Evolutionary conservation across 2,329 filamentous ascomycete species (phyloP).

Genomic region (Phialophora verrucosa): DNA sequence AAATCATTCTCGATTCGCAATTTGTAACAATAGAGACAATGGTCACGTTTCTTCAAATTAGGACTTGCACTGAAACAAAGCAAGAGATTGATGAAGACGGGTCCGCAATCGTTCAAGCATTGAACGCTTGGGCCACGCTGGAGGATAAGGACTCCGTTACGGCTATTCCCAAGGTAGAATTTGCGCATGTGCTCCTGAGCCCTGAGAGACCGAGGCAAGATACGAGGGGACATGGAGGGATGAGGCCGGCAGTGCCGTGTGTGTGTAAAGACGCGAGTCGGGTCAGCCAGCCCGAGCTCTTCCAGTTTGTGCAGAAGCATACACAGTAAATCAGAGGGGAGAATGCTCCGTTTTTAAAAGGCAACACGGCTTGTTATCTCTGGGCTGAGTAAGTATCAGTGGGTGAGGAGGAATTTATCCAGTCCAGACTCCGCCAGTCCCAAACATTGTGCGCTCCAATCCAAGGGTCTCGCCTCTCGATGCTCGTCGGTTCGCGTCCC

Average conservation of each 20-base stretch:
- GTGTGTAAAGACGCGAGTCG: neutral
- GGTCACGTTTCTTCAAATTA: neutral
- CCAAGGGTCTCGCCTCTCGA: neutral
- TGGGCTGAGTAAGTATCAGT: neutral
- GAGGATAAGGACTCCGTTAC: neutral
- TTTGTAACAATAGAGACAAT: neutral
- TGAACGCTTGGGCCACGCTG: neutral
- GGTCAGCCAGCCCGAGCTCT: neutral
- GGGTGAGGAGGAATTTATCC: constrained; percentile 11
- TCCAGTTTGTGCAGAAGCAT: neutral
- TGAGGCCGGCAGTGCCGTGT: neutral
- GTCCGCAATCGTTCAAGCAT: neutral
- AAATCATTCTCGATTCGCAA: neutral
- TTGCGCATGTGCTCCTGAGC: constrained; percentile 21
- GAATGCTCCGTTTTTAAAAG: neutral
- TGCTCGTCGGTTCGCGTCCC: neutral
- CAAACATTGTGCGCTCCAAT: neutral
- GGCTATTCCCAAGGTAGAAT: constrained; percentile 19
- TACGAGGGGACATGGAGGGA: neutral
- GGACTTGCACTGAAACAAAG: neutral
- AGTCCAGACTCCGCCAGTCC: neutral
- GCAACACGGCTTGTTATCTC: neutral
- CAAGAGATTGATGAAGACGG: neutral
- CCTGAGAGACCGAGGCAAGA: neutral
- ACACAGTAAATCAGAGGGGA: neutral